Percentiles rank a stretch among this genome's conserved stretches.
phyloP scores from a whole-genome alignment of 768 basidiomycete genomes.

The Tylopilus subfusipes region DNA sequence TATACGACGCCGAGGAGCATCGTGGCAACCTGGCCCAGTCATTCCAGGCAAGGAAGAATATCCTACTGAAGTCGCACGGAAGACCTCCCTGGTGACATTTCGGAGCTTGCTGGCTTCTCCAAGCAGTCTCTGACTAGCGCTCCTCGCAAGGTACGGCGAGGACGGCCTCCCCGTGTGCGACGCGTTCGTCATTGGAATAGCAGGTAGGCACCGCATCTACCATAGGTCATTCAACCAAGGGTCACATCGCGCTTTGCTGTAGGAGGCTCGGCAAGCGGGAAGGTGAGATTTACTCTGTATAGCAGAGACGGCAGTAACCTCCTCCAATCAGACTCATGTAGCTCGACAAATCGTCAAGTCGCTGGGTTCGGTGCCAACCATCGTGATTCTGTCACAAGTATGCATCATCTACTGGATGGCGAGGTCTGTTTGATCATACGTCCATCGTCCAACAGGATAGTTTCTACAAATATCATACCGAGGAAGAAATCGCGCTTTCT shows the following conservation, averaged over 20 bases:
- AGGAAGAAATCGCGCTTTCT: constrained; percentile 80
- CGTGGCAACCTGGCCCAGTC: constrained; percentile 16
- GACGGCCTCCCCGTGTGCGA: constrained; percentile 66
- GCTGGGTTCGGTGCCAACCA: constrained; percentile 79
- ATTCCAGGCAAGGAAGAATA: constrained; percentile 56
- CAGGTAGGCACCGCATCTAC: constrained; percentile 47
- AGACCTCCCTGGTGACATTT: constrained; percentile 71
- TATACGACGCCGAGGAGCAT: constrained; percentile 20
- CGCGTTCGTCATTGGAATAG: constrained; percentile 83
- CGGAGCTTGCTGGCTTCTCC: constrained; percentile 2
- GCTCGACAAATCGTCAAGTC: constrained; percentile 77
- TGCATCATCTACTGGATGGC: constrained; percentile 2
- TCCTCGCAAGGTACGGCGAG: constrained; percentile 63
- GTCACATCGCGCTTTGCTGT: constrained; percentile 4
- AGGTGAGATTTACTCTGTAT: constrained; percentile 44
- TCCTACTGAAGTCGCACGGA: constrained; percentile 77
- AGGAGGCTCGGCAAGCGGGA: constrained; percentile 88
- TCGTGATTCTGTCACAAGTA: constrained; percentile 89
- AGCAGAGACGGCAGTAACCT: constrained; percentile 1
- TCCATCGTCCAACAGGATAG: constrained; percentile 59
- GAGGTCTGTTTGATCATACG: not conserved
- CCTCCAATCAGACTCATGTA: constrained; percentile 65
- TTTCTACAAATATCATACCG: constrained; percentile 82
- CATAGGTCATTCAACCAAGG: not conserved
- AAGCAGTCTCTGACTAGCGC: constrained; percentile 11